Percentiles rank a stretch among this genome's conserved stretches.
phyloP scores from a whole-genome alignment of 1,284 basidiomycete species.

The Xerocomus minutiporus region DNA sequence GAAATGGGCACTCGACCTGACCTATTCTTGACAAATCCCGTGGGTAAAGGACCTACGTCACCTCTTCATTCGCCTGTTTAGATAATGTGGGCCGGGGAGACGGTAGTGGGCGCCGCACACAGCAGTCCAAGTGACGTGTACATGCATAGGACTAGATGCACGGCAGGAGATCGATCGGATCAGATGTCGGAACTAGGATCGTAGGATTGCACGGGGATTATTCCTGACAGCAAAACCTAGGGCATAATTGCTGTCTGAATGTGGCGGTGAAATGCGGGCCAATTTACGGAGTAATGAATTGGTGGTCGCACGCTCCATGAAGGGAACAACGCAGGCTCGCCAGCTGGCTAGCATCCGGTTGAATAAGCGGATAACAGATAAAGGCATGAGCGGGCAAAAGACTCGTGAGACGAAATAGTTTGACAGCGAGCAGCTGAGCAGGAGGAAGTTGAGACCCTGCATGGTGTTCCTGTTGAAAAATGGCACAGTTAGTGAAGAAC shows the following conservation, averaged over 20 bases:
- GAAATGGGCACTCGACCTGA: not conserved
- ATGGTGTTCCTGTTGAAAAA: not conserved
- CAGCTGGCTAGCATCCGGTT: not conserved
- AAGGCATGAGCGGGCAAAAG: not conserved
- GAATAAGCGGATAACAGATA: not conserved
- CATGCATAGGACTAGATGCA: conserved; percentile 10
- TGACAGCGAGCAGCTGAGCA: not conserved
- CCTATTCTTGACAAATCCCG: conserved; percentile 2
- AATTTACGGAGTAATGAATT: not conserved
- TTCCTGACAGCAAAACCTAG: not conserved
- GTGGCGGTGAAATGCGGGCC: not conserved
- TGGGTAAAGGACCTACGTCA: conserved; percentile 24
- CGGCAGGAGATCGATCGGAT: conserved; percentile 21
- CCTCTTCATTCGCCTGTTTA: conserved; percentile 18
- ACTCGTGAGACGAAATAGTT: not conserved
- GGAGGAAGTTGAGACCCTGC: not conserved
- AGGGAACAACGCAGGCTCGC: not conserved
- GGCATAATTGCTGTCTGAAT: not conserved
- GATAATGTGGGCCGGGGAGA: conserved; percentile 2
- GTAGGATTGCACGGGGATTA: not conserved
- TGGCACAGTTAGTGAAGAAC: not conserved
- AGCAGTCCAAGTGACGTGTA: conserved; percentile 9
- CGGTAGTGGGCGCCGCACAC: conserved; percentile 5
- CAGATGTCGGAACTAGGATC: conserved; percentile 10
- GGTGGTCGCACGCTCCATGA: not conserved